phyloP scores from a whole-genome alignment of 192 early-diverging fungal species.

The Coemansia sp. region DNA sequence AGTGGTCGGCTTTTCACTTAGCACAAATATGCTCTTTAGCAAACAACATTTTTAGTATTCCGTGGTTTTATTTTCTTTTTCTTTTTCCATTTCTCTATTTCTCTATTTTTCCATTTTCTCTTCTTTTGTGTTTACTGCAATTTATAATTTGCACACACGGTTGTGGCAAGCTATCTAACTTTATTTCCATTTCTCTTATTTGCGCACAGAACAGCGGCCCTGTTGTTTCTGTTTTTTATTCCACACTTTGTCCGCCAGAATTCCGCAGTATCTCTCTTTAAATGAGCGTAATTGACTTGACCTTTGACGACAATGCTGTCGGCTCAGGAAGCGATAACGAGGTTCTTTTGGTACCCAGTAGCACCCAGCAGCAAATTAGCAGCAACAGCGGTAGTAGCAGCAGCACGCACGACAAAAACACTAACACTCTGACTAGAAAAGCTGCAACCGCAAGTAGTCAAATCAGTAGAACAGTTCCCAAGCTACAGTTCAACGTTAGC shows the following conservation, averaged over 20 bases:
- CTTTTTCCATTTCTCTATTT: neutral
- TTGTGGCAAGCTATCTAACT: neutral
- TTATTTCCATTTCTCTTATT: neutral
- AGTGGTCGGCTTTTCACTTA: too few relatives aligned
- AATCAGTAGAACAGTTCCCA: neutral
- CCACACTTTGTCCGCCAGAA: neutral
- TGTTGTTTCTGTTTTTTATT: neutral
- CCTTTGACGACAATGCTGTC: conserved; percentile 34
- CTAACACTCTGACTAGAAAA: neutral
- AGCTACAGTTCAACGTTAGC: conserved; percentile 13
- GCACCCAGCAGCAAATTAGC: neutral
- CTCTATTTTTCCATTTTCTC: conserved; percentile 1
- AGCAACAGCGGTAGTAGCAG: too few relatives aligned
- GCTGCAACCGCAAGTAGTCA: neutral
- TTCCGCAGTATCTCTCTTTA: neutral
- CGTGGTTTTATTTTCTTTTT: neutral
- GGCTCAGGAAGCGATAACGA: neutral
- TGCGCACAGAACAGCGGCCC: neutral
- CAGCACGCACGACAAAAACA: neutral
- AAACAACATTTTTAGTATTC: neutral
- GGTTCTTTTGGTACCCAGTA: neutral
- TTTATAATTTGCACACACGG: neutral
- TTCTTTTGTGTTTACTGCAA: neutral
- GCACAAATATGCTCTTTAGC: too few relatives aligned
- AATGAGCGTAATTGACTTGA: conserved; percentile 46